Evolutionary conservation across 441 rosid genomes (phyloP), one percentile per base, ranked within the genome.

Genomic region (Biscutella auriculata): DNA sequence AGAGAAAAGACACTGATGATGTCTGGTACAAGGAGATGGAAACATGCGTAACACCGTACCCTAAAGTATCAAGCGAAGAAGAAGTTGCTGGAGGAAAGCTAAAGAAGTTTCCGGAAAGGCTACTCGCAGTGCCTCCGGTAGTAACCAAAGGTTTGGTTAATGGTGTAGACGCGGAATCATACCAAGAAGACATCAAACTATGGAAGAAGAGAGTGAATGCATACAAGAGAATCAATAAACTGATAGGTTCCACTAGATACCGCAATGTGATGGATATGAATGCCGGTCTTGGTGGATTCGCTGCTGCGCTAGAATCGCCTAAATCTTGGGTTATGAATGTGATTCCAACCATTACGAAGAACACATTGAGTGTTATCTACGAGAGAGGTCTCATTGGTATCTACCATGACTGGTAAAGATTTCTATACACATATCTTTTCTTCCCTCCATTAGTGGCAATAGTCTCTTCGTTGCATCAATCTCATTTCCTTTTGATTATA

Each of bases 21-120:
- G 91, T 87, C 62, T 93, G 99, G 99, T 81, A 82, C 83, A 82
- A 82, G 80, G 70, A 78, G 67, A 81, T 84, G 87, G 84, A 79
- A 50, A 70, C 69, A 7, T 84, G 92, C 21, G 34, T 82, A 44
- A 79, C 85, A 23, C 82, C 87, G 2, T 84, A 79, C 66, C 87
- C 85, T 0, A 82, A 48, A 68, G 79, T 21, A n/a, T n/a, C n/a
- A n/a, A 70, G 72, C 43, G 51, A 70, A 21, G 84, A 80, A 48
- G 88, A 84, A 49, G 86, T 81, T 15, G 85, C 88, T 58, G 80
- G 79, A 44, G 76, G 95, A 61, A 69, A 79, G 40, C 65, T 82
- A 67, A 73, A 79, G 63, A 67, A 56, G 5, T 84, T 82, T 53
- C 87, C 92, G 3, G 77, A 76, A 50, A 76, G 92, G 55, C 79